Evolutionary conservation across 768 basidiomycete species (phyloP).

Genomic region (Suillus subluteus): DNA sequence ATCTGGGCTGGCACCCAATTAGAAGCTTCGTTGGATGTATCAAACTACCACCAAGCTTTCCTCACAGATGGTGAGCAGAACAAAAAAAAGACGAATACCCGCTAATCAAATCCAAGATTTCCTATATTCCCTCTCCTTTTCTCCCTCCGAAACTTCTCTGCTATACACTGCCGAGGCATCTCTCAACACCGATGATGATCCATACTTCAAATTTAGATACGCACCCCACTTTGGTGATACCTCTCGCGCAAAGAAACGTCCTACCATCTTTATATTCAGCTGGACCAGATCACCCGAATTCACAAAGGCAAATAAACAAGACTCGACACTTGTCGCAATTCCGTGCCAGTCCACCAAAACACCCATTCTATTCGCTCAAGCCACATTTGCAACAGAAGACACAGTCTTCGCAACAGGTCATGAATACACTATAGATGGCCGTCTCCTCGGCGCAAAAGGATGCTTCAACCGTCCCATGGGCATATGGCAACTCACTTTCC

Average conservation of each 20-base stretch:
- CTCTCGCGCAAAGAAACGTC: slow-evolving; percentile 51
- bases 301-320: not conserved
- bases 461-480: slow-evolving; percentile 64
- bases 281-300: slow-evolving; percentile 36
- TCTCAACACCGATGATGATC: slow-evolving; percentile 23
- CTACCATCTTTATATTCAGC: slow-evolving; percentile 56
- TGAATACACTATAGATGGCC: slow-evolving; percentile 58
- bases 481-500: slow-evolving; percentile 54
- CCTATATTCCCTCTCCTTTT: slow-evolving; percentile 55
- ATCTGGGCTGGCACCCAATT: slow-evolving; percentile 54
- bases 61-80: slow-evolving; percentile 58
- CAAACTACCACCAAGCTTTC: slow-evolving; percentile 59
- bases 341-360: slow-evolving; percentile 4
- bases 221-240: slow-evolving; percentile 67
- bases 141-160: slow-evolving; percentile 51
- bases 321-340: slow-evolving; percentile 18
- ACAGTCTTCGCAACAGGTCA: slow-evolving; percentile 63
- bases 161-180: slow-evolving; percentile 67
- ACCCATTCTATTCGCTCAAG: slow-evolving; percentile 56
- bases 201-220: slow-evolving; percentile 52
- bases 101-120: slow-evolving; percentile 25
- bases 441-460: slow-evolving; percentile 57
- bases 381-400: slow-evolving; percentile 49
- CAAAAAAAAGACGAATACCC: not conserved
- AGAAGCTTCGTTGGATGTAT: slow-evolving; percentile 56